Evolutionary conservation across 2,329 filamentous ascomycete genomes (phyloP), one percentile per base, ranked within the genome.

Genomic region (Orbilia ellipsospora): DNA sequence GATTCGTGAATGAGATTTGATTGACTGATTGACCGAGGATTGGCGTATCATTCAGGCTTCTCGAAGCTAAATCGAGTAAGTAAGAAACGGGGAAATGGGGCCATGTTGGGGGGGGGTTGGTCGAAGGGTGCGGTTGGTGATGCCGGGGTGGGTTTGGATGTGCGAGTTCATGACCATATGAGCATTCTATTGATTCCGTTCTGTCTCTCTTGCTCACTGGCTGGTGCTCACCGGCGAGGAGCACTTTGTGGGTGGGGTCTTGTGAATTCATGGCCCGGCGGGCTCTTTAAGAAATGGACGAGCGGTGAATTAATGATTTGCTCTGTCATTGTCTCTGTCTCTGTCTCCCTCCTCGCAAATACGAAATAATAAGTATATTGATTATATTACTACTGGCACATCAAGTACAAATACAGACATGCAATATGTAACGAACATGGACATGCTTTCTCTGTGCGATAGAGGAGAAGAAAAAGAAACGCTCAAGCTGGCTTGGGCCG

Each of bases 11-110:
- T n/a, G 69, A 73, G 40, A 73, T 73, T 73, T 56, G 62, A 73
- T 73, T 55, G 48, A 61, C 62, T 66, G 69, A 73, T 73, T 67
- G 69, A 73, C 69, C 50, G 69, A 66, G 56, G 69, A 73, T 66
- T 73, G 69, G 56, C 69, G 69, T 62, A 73, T 73, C 56, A 66
- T 73, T 57, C 61, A n/a, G 69, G 56, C 62, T 73, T 73, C 62
- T 67, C 69, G 62, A 73, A 67, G 56, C 69, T 62, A 50, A 73
- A 73, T 62, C 13, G 56, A 50, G 69, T 73, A 73, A 73, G 69
- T 67, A 54, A 66, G 69, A 67, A 73, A 73, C 61, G 69, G 51
- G 23, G 69, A 56, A 44, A 55, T 66, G 63, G 48, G 52, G 60
- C 28, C 61, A 65, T 61, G 67, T 51, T 57, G 23, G 67, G 59